phyloP scores from a whole-genome alignment of 1,284 basidiomycete species.

The Moesziomyces parantarcticus region DNA sequence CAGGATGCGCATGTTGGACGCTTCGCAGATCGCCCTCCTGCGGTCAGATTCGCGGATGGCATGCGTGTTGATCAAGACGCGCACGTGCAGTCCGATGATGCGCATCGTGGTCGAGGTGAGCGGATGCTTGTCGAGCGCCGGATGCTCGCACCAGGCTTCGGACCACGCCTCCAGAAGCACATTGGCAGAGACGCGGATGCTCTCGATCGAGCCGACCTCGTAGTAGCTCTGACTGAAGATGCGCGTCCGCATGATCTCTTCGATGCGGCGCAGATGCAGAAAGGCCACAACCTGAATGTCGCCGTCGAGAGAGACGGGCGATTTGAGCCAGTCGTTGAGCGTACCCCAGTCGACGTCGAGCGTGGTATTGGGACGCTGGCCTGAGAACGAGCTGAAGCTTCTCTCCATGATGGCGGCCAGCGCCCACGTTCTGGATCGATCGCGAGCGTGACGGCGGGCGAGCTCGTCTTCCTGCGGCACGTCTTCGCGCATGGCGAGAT shows the following conservation, averaged over 20 bases:
- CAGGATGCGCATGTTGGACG: conserved; percentile 42
- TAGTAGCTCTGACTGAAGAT: conserved; percentile 52
- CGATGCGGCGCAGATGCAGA: conserved; percentile 43
- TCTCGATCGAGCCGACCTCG: conserved; percentile 49
- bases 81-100: conserved; percentile 47
- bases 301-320: conserved; percentile 36
- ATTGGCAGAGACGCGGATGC: conserved; percentile 47
- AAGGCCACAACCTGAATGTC: conserved; percentile 46
- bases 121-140: conserved; percentile 27
- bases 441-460: conserved; percentile 40
- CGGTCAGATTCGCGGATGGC: conserved; percentile 47
- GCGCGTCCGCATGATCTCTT: conserved; percentile 46
- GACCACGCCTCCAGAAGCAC: conserved; percentile 42
- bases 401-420: conserved; percentile 50
- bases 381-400: conserved; percentile 47
- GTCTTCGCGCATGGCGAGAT: conserved; percentile 43
- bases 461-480: conserved; percentile 31
- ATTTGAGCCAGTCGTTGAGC: conserved; percentile 49
- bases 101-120: conserved; percentile 48
- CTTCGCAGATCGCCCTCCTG: conserved; percentile 38
- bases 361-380: conserved; percentile 47
- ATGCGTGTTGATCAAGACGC: conserved; percentile 48
- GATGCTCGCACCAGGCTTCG: conserved; percentile 50
- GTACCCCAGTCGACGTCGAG: conserved; percentile 47
- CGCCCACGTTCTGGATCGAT: conserved; percentile 45